These are phyloP conservation scores for Medicago lupulina DNA, from an alignment of 306 rosid genomes.

Conservation along the genomic window DNA sequence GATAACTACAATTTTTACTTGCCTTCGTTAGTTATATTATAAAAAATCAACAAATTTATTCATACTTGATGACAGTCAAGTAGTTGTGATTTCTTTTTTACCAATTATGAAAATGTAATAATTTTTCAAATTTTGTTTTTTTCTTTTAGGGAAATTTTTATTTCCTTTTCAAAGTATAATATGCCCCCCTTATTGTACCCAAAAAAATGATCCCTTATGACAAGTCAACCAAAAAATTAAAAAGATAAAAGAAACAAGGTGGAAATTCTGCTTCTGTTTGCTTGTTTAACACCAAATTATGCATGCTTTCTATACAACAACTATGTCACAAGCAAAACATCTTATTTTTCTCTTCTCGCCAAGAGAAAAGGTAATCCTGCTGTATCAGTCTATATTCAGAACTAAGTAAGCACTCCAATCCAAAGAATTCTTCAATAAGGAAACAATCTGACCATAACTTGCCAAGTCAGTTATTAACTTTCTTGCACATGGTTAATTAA, in stretches of 20 bases:
- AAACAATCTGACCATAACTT: conserved; percentile 27
- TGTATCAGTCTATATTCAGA: too few species aligned
- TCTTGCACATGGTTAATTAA: conserved; percentile 38
- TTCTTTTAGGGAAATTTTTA: too few species aligned
- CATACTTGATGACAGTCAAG: too few species aligned
- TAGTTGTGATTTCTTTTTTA: too few species aligned
- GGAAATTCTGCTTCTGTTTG: conserved; percentile 2
- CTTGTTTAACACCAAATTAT: conserved; percentile 24
- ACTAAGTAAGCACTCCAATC: conserved; percentile 44
- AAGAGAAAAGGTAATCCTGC: neutral
- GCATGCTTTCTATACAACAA: conserved; percentile 13
- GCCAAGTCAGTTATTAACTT: conserved; percentile 26
- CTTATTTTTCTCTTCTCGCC: conserved; percentile 7
- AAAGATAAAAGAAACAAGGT: conserved; percentile 4
- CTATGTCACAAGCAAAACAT: conserved; percentile 32
- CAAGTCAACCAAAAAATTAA: conserved; percentile 10
- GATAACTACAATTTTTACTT: too few species aligned
- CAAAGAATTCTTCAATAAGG: conserved; percentile 34
- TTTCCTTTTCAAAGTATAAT: too few species aligned
- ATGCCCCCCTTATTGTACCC: too few species aligned
- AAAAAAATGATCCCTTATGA: too few species aligned
- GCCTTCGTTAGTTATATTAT: too few species aligned
- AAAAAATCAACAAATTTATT: too few species aligned
- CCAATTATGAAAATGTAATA: too few species aligned
- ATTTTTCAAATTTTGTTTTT: too few species aligned